Evolutionary conservation across 1,284 basidiomycete genomes (phyloP).

Genomic region (Lentinula novae-zelandiae): DNA sequence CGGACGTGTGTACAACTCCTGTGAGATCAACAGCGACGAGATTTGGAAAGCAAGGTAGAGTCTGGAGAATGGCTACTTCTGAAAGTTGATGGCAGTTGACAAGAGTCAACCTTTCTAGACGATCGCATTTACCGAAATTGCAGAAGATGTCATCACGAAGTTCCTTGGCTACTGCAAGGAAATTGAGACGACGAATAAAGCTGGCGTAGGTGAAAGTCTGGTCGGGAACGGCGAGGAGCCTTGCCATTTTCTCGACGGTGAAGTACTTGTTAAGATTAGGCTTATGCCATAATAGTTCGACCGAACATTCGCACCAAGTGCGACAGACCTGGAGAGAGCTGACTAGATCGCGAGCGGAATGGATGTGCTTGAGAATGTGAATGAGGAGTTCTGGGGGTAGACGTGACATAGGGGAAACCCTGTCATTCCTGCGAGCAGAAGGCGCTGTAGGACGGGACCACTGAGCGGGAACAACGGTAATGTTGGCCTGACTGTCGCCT

Average conservation of each 20-base stretch:
- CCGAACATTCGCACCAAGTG: slow-evolving; percentile 93
- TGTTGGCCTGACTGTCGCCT: slow-evolving; percentile 27
- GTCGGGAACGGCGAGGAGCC: slow-evolving; percentile 53
- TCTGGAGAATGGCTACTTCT: slow-evolving; percentile 61
- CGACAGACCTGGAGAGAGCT: slow-evolving; percentile 81
- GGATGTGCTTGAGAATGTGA: slow-evolving; percentile 87
- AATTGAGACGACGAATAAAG: slow-evolving; percentile 91
- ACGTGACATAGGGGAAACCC: slow-evolving; percentile 45
- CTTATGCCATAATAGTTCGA: slow-evolving; percentile 94
- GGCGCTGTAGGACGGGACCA: slow-evolving; percentile 47
- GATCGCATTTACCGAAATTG: slow-evolving; percentile 72
- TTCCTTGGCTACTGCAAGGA: slow-evolving; percentile 69
- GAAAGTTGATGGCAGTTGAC: slow-evolving; percentile 79
- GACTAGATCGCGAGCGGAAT: slow-evolving; percentile 72
- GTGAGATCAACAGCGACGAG: slow-evolving; percentile 91
- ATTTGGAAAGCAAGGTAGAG: slow-evolving; percentile 71
- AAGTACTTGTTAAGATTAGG: slow-evolving; percentile 72
- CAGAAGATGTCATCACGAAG: slow-evolving; percentile 80
- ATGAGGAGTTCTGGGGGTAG: slow-evolving; percentile 91
- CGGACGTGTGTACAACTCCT: slow-evolving; percentile 66
- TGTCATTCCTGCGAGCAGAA: slow-evolving; percentile 23
- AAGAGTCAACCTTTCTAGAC: slow-evolving; percentile 90
- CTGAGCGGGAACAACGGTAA: slow-evolving; percentile 56
- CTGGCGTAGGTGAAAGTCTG: slow-evolving; percentile 86
- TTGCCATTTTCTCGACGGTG: slow-evolving; percentile 78